A percentile compares a stretch with the other conserved stretches of the same genome.
Conservation (phyloP, 2,329 filamentous ascomycete species). For the Lizonia empirigonia region DNA sequence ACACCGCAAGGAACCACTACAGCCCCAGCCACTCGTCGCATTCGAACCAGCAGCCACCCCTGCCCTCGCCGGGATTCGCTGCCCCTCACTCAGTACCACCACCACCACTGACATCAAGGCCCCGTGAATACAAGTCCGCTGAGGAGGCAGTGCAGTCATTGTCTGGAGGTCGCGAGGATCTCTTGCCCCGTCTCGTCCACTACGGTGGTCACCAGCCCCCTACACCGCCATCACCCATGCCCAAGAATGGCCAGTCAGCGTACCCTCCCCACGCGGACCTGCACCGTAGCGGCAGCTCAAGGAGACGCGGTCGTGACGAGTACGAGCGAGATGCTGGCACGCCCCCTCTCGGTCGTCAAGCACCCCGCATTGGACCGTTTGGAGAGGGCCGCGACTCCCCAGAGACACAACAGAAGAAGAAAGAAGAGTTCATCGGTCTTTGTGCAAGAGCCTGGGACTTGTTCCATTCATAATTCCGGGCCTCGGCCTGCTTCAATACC, state of each 20-base stretch:
- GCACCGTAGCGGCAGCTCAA: conserved; percentile 63
- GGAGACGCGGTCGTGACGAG: conserved; percentile 82
- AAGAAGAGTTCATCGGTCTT: conserved; percentile 86
- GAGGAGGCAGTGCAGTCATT: conserved; percentile 93
- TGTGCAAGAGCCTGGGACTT: conserved; percentile 95
- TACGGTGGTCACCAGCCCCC: conserved; percentile 94
- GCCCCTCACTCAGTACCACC: conserved; percentile 57
- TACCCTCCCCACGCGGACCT: conserved; percentile 39
- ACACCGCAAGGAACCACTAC: conserved; percentile 54
- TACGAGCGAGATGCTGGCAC: conserved; percentile 88
- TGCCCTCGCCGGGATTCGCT: conserved; percentile 79
- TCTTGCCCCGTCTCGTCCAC: conserved; percentile 91
- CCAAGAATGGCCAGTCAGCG: conserved; percentile 49
- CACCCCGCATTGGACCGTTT: conserved; percentile 65
- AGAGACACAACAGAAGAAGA: conserved; percentile 82
- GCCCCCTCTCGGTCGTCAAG: conserved; percentile 75
- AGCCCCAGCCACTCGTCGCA: conserved; percentile 69
- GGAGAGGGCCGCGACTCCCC: conserved; percentile 82
- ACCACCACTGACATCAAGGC: conserved; percentile 61
- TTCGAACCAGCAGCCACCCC: conserved; percentile 67
- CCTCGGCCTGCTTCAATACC: conserved; percentile 20
- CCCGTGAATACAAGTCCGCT: conserved; percentile 90
- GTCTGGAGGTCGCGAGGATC: conserved; percentile 87
- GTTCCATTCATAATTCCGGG: conserved; percentile 75
- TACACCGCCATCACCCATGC: conserved; percentile 81